Percentiles rank a stretch among this genome's conserved stretches.
phyloP scores from a whole-genome alignment of 1,284 basidiomycete species.

The Paramarasmius palmivorus region DNA sequence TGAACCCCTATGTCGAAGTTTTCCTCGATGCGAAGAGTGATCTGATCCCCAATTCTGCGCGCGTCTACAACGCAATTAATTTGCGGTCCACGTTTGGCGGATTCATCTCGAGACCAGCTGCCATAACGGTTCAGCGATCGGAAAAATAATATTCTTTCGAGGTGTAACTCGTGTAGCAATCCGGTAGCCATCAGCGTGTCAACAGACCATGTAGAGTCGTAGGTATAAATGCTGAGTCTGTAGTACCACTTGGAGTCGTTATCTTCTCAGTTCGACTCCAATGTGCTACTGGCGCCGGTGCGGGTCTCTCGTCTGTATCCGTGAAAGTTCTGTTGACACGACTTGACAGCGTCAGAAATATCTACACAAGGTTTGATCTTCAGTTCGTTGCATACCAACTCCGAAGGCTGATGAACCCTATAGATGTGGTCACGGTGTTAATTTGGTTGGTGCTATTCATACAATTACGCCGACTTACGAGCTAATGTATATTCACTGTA shows the following conservation, averaged over 20 bases:
- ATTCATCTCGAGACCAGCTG: not conserved
- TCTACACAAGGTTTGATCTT: constrained; percentile 43
- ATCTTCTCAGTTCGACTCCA: constrained; percentile 8
- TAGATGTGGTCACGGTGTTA: constrained; percentile 63
- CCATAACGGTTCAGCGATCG: constrained; percentile 1
- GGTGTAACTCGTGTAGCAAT: not conserved
- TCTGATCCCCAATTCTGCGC: not conserved
- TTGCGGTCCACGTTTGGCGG: not conserved
- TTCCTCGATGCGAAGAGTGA: too few relatives aligned
- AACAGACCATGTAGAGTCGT: not conserved
- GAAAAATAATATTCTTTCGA: constrained; percentile 2
- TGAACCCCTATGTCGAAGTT: too few relatives aligned
- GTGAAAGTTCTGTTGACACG: constrained; percentile 4
- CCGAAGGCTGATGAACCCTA: constrained; percentile 11
- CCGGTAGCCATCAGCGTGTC: constrained; percentile 2
- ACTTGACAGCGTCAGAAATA: constrained; percentile 47
- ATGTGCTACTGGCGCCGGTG: constrained; percentile 50
- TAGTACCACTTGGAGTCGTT: not conserved
- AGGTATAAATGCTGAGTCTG: not conserved
- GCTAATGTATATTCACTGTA: constrained; percentile 25
- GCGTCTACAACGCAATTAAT: not conserved
- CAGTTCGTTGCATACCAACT: constrained; percentile 1
- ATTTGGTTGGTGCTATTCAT: constrained; percentile 40
- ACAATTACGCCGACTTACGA: constrained; percentile 1
- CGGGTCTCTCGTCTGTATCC: constrained; percentile 23